Conservation (phyloP, 331 rosid genomes). For the Cydonia oblonga region DNA sequence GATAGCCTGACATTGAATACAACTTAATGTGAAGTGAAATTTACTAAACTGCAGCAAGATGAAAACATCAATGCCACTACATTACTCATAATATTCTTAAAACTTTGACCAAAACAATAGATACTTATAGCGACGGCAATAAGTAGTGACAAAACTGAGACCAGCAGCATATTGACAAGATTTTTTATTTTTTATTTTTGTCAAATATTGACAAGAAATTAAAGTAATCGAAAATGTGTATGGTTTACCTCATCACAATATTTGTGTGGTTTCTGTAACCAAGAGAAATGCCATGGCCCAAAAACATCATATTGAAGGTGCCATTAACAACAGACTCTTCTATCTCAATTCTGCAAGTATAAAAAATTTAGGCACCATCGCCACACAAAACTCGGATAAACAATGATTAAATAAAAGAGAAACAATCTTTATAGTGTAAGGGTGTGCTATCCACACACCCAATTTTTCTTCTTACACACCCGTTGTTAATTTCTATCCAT, state of each 20-base stretch:
- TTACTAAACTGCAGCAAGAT: conserved; percentile 1
- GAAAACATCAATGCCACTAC: background rate
- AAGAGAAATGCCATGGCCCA: conserved; percentile 59
- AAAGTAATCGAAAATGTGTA: background rate
- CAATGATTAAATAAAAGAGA: background rate
- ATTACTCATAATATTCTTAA: background rate
- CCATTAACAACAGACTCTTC: conserved; percentile 83
- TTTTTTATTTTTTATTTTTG: too few species aligned
- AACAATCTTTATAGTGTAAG: background rate
- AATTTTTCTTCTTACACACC: too few species aligned
- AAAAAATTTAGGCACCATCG: background rate
- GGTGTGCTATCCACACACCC: too few species aligned
- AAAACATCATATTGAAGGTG: conserved; percentile 76
- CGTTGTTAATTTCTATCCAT: too few species aligned
- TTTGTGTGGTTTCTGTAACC: conserved; percentile 82
- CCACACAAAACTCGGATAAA: conserved; percentile 5
- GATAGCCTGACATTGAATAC: conserved; percentile 52
- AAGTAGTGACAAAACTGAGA: background rate
- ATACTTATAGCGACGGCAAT: background rate
- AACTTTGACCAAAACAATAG: background rate
- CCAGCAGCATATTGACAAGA: background rate
- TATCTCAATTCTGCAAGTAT: conserved; percentile 66
- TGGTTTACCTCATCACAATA: conserved; percentile 60
- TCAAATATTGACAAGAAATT: too few species aligned
- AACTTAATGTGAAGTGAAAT: conserved; percentile 9